A percentile compares a stretch with the other conserved stretches of the same genome.
Evolutionary conservation across 495 filamentous ascomycete species (phyloP).

Genomic region (Aspergillus affinis): DNA sequence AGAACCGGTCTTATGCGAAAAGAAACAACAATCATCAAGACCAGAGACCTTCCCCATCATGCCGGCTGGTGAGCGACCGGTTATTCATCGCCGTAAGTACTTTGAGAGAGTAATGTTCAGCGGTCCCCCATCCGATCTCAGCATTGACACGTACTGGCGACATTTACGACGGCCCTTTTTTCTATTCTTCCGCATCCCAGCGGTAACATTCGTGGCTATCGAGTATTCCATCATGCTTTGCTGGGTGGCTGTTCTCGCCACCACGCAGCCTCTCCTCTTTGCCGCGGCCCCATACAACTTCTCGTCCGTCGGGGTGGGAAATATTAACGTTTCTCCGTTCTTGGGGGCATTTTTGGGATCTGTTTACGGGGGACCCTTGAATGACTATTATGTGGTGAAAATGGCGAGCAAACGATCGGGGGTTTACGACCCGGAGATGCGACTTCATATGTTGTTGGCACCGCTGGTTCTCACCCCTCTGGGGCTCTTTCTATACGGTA

Average conservation of each 20-base stretch:
- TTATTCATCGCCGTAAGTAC: not conserved
- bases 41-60: not conserved
- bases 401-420: slow-evolving; percentile 28
- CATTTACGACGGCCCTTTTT: slow-evolving; percentile 20
- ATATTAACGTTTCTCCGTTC: slow-evolving; percentile 33
- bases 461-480: slow-evolving; percentile 17
- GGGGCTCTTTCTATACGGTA: slow-evolving; percentile 28
- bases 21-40: not conserved
- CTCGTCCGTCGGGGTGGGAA: slow-evolving; percentile 29
- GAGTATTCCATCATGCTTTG: slow-evolving; percentile 30
- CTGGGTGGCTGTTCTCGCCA: slow-evolving; percentile 27
- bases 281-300: slow-evolving; percentile 33
- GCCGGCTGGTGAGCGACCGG: not conserved
- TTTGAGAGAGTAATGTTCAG: slow-evolving; percentile 1
- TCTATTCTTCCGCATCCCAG: slow-evolving; percentile 24
- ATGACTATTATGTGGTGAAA: slow-evolving; percentile 31
- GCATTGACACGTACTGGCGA: slow-evolving; percentile 9
- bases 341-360: slow-evolving; percentile 31
- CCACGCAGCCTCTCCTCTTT: slow-evolving; percentile 28
- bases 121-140: not conserved
- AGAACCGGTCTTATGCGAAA: not conserved
- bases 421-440: slow-evolving; percentile 32
- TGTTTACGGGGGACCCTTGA: slow-evolving; percentile 27
- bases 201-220: slow-evolving; percentile 30
- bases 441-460: slow-evolving; percentile 20